These are phyloP conservation scores for Trypanosoma avium DNA, from an alignment of 208 protist species.

Conservation along the genomic window DNA sequence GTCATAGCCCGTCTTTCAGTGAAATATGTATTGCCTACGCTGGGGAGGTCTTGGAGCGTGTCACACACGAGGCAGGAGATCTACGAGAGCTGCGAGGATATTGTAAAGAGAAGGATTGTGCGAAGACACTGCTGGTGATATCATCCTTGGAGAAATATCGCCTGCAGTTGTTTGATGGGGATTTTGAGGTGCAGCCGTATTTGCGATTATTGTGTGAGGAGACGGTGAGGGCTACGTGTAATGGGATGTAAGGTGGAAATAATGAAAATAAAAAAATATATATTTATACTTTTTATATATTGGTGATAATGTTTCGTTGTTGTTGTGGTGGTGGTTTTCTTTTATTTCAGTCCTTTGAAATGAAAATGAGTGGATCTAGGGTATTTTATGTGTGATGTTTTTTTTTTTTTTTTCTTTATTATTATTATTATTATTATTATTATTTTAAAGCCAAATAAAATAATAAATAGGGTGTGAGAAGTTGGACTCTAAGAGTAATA, in stretches of 20 bases:
- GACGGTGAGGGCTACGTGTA: constrained; percentile 62
- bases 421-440: too few relatives aligned
- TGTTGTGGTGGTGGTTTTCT: too few relatives aligned
- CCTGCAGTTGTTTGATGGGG: constrained; percentile 45
- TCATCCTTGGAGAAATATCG: constrained; percentile 56
- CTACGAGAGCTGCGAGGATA: constrained; percentile 52
- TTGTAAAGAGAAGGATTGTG: constrained; percentile 51
- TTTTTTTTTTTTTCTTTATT: too few relatives aligned
- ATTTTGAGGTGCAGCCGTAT: constrained; percentile 68
- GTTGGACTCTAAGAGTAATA: too few relatives aligned
- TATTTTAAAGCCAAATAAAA: too few relatives aligned
- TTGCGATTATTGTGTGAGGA: constrained; percentile 76
- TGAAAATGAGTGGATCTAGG: too few relatives aligned
- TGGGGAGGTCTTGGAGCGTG: constrained; percentile 32
- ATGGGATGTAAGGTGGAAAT: constrained; percentile 20
- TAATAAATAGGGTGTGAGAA: too few relatives aligned
- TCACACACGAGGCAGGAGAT: constrained; percentile 30
- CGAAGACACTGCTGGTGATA: constrained; percentile 55
- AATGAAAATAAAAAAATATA: constrained; percentile 14
- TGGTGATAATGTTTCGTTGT: too few relatives aligned
- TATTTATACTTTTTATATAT: neutral
- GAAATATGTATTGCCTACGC: constrained; percentile 67
- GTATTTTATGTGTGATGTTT: too few relatives aligned
- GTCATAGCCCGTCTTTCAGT: constrained; percentile 61
- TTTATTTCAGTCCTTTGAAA: too few relatives aligned